These are phyloP conservation scores for Coniella lustricola DNA, from an alignment of 2,329 filamentous ascomycete species.

Conservation along the genomic window DNA sequence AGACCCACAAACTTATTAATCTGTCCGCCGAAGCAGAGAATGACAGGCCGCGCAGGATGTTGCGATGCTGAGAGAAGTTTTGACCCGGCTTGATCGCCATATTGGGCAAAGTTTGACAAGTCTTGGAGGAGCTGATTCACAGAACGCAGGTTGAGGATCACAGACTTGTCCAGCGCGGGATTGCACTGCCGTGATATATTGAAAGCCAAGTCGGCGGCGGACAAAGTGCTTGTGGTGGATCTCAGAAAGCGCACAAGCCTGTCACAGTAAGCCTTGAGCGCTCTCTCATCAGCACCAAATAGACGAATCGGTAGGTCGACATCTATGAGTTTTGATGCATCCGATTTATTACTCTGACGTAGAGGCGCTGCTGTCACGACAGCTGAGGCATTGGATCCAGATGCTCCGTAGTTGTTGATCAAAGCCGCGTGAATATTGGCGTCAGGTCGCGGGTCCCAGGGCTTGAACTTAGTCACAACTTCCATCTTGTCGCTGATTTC, in stretches of 20 bases:
- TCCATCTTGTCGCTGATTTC: conserved; percentile 20
- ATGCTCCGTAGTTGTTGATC: conserved; percentile 33
- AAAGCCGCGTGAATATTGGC: conserved; percentile 16
- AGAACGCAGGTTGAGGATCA: conserved; percentile 23
- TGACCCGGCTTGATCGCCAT: neutral
- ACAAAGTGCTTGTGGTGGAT: neutral
- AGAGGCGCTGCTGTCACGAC: conserved; percentile 16
- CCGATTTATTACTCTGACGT: neutral
- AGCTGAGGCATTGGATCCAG: conserved; percentile 24
- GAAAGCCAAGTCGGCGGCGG: conserved; percentile 24
- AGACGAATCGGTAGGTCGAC: conserved; percentile 1
- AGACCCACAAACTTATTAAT: conserved; percentile 24
- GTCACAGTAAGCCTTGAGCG: neutral
- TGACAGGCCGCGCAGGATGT: neutral
- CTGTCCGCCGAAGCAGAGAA: conserved; percentile 17
- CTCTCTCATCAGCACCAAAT: neutral
- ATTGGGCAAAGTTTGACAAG: neutral
- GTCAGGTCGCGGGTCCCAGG: too few species aligned
- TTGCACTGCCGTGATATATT: conserved; percentile 26
- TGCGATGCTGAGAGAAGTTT: too few species aligned
- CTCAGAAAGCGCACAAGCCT: neutral
- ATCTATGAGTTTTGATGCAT: neutral
- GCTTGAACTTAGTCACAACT: conserved; percentile 12
- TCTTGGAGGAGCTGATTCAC: conserved; percentile 19
- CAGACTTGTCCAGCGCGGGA: conserved; percentile 15